Conservation (phyloP, 2,329 filamentous ascomycete genomes). For the Diaporthe ilicicola region DNA sequence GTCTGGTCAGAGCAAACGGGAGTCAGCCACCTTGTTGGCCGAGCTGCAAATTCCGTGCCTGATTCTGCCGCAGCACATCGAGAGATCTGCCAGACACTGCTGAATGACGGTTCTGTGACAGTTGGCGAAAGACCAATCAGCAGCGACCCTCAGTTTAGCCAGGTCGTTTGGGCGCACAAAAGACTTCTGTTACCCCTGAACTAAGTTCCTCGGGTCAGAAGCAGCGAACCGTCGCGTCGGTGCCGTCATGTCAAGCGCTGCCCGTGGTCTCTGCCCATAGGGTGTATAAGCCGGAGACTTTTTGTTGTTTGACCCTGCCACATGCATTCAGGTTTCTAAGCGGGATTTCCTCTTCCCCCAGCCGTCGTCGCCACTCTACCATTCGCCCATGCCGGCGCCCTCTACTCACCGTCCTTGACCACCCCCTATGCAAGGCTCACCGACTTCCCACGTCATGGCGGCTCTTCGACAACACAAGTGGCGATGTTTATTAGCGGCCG, state of each 20-base stretch:
- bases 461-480: background rate
- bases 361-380: background rate
- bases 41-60: background rate
- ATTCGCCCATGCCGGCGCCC: background rate
- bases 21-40: background rate
- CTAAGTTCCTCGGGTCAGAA: background rate
- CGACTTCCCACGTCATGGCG: background rate
- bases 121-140: background rate
- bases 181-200: background rate
- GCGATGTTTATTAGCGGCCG: background rate
- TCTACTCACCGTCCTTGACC: background rate
- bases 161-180: background rate
- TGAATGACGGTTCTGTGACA: background rate
- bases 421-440: background rate
- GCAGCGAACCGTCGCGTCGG: background rate
- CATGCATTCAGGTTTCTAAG: constrained; percentile 3
- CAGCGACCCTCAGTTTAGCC: background rate
- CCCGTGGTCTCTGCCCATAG: background rate
- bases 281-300: constrained; percentile 9
- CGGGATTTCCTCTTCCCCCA: background rate
- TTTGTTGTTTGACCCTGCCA: constrained; percentile 22
- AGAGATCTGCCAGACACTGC: background rate
- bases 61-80: background rate
- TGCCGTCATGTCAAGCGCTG: background rate
- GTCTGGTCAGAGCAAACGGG: background rate